Evolutionary conservation across 768 basidiomycete genomes (phyloP).

Genomic region (Chiua virens): DNA sequence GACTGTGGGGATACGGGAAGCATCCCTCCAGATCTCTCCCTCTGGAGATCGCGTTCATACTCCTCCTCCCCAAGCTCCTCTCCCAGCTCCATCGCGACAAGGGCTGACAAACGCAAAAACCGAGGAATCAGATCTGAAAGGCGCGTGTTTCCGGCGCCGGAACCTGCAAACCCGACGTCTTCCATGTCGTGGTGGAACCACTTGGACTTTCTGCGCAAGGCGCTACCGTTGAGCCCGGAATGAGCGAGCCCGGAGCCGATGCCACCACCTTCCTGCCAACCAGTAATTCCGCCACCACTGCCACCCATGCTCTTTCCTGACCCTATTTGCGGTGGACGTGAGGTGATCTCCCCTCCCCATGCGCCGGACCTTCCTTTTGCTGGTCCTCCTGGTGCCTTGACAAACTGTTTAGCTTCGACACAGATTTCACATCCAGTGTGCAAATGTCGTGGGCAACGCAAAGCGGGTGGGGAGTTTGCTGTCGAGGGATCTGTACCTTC

Average conservation of each 20-base stretch:
- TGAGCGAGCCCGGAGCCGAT: constrained; percentile 68
- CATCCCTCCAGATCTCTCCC: constrained; percentile 22
- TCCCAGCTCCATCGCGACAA: constrained; percentile 76
- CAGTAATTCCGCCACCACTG: constrained; percentile 53
- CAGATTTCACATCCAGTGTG: constrained; percentile 76
- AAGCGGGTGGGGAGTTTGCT: constrained; percentile 58
- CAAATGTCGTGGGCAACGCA: constrained; percentile 73
- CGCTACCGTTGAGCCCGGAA: constrained; percentile 55
- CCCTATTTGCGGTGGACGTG: constrained; percentile 20
- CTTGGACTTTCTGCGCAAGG: constrained; percentile 50
- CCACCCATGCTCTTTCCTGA: constrained; percentile 28
- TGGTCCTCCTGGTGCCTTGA: constrained; percentile 28
- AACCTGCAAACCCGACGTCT: constrained; percentile 21
- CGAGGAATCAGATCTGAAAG: constrained; percentile 64
- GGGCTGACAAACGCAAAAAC: constrained; percentile 75
- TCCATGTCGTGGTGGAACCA: constrained; percentile 26
- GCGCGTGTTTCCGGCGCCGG: constrained; percentile 61
- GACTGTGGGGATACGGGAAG: constrained; percentile 9
- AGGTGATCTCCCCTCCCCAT: constrained; percentile 28
- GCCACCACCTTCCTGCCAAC: constrained; percentile 75
- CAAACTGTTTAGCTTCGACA: constrained; percentile 52
- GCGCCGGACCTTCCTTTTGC: constrained; percentile 20
- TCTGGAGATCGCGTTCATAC: constrained; percentile 37
- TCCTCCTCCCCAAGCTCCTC: constrained; percentile 62
- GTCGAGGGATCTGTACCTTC: constrained; percentile 62